Conservation (phyloP, 148 eudicot species). For the Gaultheria prostrata region DNA sequence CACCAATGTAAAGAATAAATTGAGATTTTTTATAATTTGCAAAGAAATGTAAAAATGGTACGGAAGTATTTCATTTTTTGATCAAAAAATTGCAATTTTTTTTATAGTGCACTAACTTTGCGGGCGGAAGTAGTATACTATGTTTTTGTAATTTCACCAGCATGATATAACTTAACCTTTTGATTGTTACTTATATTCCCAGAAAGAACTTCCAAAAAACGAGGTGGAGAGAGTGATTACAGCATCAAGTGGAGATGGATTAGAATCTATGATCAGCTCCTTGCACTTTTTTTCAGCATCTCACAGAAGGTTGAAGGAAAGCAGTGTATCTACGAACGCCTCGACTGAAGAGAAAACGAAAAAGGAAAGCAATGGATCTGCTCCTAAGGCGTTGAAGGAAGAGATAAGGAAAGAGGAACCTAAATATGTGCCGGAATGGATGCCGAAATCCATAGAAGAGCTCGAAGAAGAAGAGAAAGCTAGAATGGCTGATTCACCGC, state of each 20-base stretch:
- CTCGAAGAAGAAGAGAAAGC: conserved; percentile 6
- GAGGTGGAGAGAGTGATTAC: neutral
- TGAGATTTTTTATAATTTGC: neutral
- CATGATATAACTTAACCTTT: neutral
- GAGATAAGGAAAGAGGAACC: neutral
- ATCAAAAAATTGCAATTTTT: neutral
- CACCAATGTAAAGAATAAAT: neutral
- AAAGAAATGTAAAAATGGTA: neutral
- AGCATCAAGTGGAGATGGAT: neutral
- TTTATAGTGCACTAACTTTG: neutral
- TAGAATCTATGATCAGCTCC: neutral
- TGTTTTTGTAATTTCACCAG: neutral
- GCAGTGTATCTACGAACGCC: neutral
- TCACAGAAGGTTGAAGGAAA: neutral
- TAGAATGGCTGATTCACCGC: neutral
- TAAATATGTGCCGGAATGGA: conserved; percentile 3
- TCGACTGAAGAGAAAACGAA: neutral
- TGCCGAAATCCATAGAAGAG: conserved; percentile 5
- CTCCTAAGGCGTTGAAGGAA: neutral
- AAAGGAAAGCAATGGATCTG: neutral
- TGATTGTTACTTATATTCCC: neutral
- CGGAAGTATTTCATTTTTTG: neutral
- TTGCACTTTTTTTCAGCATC: neutral
- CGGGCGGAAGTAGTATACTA: neutral
- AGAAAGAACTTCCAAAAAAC: neutral